Evolutionary conservation across 352 stramenopile genomes (phyloP), one percentile per base, ranked within the genome.

Genomic region (Pythium oligandrum): DNA sequence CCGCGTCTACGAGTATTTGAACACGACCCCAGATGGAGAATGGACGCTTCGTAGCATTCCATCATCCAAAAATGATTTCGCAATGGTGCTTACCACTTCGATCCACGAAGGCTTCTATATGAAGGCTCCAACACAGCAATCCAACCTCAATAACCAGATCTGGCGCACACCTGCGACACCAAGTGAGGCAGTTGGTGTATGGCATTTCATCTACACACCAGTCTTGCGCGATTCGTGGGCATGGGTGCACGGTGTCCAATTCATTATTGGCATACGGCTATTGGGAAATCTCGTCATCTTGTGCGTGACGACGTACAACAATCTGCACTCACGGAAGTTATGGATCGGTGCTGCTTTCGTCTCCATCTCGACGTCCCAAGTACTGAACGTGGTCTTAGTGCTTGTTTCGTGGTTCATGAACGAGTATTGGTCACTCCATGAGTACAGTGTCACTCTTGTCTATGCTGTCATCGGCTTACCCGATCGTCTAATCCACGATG

Each of bases 281-380:
- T 26, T 62, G 7, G 53, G 43, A 6, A 67, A 55, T 26, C 11
- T 67, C 26, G 26, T 33, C 12, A 59, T 67, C 32, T n/a, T 67
- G 3, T 55, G 40, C 35, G 7, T 67, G 36, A 38, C 53, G 3
- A 58, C 50, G 44, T 54, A 55, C 5, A 48, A 38, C 26, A 67
- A 55, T n/a, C 47, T 62, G n/a, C 43, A 4, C 3, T 7, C 49
- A 3, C 31, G 53, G 2, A 48, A 58, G 2, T 39, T 35, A 2
- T 67, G 59, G 59, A 53, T 67, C 33, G 59, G 59, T 11, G 59
- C 61, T 37, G 59, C 59, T n/a, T 67, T 56, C 35, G 53, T 67
- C 0, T 52, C 59, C 0, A 39, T 67, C 10, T 59, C 53, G 0
- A 40, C 48, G 7, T 47, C 53, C 0, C 53, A 62, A 43, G 8